These are phyloP conservation scores for Talaromyces nanjingensis DNA, from an alignment of 495 filamentous ascomycete genomes.

Conservation along the genomic window DNA sequence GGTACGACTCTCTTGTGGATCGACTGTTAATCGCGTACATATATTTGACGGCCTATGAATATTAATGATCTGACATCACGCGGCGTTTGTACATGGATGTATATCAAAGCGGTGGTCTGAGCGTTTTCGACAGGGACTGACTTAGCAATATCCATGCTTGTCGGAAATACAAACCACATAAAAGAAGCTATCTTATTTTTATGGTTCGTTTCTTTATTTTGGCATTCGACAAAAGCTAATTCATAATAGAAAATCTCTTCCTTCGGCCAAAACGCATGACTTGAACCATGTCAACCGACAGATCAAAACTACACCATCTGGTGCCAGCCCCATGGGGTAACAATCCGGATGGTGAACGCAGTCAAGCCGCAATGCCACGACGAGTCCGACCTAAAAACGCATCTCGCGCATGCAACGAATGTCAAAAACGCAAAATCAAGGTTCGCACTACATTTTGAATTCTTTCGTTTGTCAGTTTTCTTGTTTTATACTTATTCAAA, in stretches of 20 bases:
- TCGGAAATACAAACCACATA: background rate
- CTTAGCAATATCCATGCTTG: background rate
- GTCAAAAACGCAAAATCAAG: constrained; percentile 11
- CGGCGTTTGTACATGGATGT: background rate
- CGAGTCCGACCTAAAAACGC: constrained; percentile 8
- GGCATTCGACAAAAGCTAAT: background rate
- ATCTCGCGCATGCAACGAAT: constrained; percentile 9
- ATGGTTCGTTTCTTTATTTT: background rate
- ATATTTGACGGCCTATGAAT: background rate
- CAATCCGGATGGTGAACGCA: background rate
- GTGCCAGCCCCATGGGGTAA: constrained; percentile 1
- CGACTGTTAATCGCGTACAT: background rate
- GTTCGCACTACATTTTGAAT: background rate
- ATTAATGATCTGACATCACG: background rate
- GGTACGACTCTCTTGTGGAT: background rate
- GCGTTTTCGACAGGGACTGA: background rate
- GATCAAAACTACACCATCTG: constrained; percentile 5
- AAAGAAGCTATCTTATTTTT: background rate
- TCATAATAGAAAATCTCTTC: background rate
- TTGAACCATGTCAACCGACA: background rate
- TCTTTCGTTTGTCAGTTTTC: background rate
- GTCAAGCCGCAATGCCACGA: background rate
- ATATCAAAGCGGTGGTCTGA: background rate
- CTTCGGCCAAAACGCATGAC: background rate
- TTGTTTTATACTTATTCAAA: background rate